A percentile compares a stretch with the other conserved stretches of the same genome.
phyloP scores from a whole-genome alignment of 345 rosid species.

The thale cress (Arabidopsis thaliana) region TAIR10.1 NC_003070.9:27499501-27500000 shows the following conservation, averaged over 20 bases:
- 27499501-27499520: slow-evolving; percentile 67
- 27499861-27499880: slow-evolving; percentile 20
- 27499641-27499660: slow-evolving; percentile 46
- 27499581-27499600: not conserved
- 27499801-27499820: slow-evolving; percentile 32
- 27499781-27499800: slow-evolving; percentile 41
- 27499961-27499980: slow-evolving; percentile 33
- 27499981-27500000: slow-evolving; percentile 28
- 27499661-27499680: slow-evolving; percentile 29
- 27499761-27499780: slow-evolving; percentile 8
- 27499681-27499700: slow-evolving; percentile 32
- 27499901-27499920: slow-evolving; percentile 37
- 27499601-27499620: not conserved
- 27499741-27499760: not conserved
- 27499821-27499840: not conserved
- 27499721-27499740: slow-evolving; percentile 21
- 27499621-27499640: slow-evolving; percentile 2
- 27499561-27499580: not conserved
- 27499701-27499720: slow-evolving; percentile 22
- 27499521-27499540: slow-evolving; percentile 70
- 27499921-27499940: slow-evolving; percentile 39
- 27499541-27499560: slow-evolving; percentile 57
- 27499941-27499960: slow-evolving; percentile 19
- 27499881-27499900: no score
- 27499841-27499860: slow-evolving; percentile 42